A percentile compares a stretch with the other conserved stretches of the same genome.
Conservation (phyloP, 1,139 yeast species). For the Debaryomycetaceae sp. region DNA sequence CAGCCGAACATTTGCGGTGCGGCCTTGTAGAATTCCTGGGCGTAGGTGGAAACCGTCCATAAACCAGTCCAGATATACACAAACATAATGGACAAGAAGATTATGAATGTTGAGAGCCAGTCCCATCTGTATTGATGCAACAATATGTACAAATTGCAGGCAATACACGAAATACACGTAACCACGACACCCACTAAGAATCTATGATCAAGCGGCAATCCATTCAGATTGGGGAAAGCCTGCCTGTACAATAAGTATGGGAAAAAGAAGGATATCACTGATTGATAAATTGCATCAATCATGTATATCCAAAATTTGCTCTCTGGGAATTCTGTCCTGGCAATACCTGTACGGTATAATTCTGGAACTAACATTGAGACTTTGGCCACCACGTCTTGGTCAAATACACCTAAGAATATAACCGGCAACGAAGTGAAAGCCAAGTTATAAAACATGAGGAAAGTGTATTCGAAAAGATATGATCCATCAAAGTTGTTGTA, state of each 20-base stretch:
- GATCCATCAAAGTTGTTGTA: slow-evolving; percentile 86
- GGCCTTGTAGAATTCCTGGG: slow-evolving; percentile 73
- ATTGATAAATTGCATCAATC: slow-evolving; percentile 86
- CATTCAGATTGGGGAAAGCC: slow-evolving; percentile 58
- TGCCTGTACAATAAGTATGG: slow-evolving; percentile 66
- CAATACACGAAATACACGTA: slow-evolving; percentile 71
- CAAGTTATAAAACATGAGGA: slow-evolving; percentile 86
- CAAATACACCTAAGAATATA: slow-evolving; percentile 83
- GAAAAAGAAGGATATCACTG: slow-evolving; percentile 79
- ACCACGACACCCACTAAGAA: slow-evolving; percentile 82
- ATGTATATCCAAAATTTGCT: slow-evolving; percentile 79
- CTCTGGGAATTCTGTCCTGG: slow-evolving; percentile 78
- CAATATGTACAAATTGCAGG: slow-evolving; percentile 78
- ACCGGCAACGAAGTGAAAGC: slow-evolving; percentile 95
- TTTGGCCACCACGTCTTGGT: slow-evolving; percentile 85
- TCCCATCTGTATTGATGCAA: slow-evolving; percentile 93
- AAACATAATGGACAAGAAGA: slow-evolving; percentile 60
- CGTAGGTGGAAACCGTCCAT: slow-evolving; percentile 61
- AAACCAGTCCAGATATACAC: slow-evolving; percentile 88
- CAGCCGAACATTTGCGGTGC: slow-evolving; percentile 74
- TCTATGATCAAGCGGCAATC: slow-evolving; percentile 74
- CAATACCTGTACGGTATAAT: slow-evolving; percentile 79
- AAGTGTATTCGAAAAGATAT: slow-evolving; percentile 88
- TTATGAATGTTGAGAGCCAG: slow-evolving; percentile 70
- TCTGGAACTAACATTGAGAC: slow-evolving; percentile 89